Conservation (phyloP, 139 green algal species). For the Chlorella ohadii region DNA sequence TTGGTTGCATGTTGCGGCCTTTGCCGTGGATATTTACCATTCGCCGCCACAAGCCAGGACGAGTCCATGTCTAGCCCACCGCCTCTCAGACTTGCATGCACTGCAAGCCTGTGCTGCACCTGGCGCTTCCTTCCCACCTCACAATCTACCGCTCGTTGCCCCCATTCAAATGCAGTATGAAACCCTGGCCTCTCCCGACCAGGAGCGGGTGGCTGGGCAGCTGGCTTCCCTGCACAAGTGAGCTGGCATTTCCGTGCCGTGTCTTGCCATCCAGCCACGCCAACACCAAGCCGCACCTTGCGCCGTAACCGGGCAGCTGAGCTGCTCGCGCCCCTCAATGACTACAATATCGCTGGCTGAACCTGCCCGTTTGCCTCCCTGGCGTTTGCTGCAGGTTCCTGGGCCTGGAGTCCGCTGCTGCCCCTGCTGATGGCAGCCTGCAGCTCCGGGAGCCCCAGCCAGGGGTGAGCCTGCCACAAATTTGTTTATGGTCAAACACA, state of each 20-base stretch:
- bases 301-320: too few relatives aligned
- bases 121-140: not conserved
- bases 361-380: not conserved
- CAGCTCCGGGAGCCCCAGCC: too few relatives aligned
- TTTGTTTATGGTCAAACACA: too few relatives aligned
- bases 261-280: not conserved
- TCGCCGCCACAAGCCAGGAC: too few relatives aligned
- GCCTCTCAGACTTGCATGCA: too few relatives aligned
- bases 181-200: not conserved
- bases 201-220: constrained; percentile 1
- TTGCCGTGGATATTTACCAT: too few relatives aligned
- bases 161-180: constrained; percentile 17
- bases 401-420: not conserved
- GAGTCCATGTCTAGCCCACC: too few relatives aligned
- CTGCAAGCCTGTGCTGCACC: not conserved
- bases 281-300: too few relatives aligned
- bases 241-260: not conserved
- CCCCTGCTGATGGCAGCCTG: not conserved
- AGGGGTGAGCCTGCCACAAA: too few relatives aligned
- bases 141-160: not conserved
- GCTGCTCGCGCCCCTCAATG: too few relatives aligned
- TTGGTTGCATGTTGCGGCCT: too few relatives aligned
- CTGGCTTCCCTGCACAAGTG: constrained; percentile 25
- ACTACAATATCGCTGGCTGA: not conserved
- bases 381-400: constrained; percentile 3